Conservation (phyloP, 345 rosid genomes). For the Dimocarpus longan region DNA sequence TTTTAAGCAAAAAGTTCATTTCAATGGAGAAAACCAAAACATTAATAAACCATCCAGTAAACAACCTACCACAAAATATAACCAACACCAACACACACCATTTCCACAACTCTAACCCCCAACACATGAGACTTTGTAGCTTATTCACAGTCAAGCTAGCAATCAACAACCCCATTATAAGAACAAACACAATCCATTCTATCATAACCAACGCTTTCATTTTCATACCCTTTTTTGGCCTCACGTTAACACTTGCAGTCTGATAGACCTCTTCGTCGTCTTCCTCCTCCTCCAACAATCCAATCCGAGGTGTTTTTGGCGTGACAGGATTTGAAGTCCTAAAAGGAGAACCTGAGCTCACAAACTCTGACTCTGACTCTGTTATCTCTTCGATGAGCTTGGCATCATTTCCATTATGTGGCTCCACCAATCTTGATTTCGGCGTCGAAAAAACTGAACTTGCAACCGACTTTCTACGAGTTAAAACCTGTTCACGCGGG, state of each 20-base stretch:
- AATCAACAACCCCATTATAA: constrained; percentile 35
- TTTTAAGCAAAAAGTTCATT: constrained; percentile 57
- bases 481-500: constrained; percentile 30
- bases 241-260: constrained; percentile 37
- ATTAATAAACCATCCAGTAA: constrained; percentile 51
- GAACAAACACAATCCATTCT: constrained; percentile 34
- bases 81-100: constrained; percentile 57
- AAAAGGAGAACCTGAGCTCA: constrained; percentile 28
- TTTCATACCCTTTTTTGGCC: constrained; percentile 31
- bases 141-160: constrained; percentile 41
- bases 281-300: constrained; percentile 34
- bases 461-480: constrained; percentile 29
- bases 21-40: constrained; percentile 53
- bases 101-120: constrained; percentile 59
- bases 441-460: constrained; percentile 56
- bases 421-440: constrained; percentile 60
- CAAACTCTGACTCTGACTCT: not conserved
- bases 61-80: constrained; percentile 52
- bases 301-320: constrained; percentile 53
- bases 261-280: constrained; percentile 49
- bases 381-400: constrained; percentile 34
- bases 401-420: constrained; percentile 33
- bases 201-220: constrained; percentile 28
- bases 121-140: constrained; percentile 27
- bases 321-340: constrained; percentile 45